These are phyloP conservation scores for Chaetomium sp. DNA, from an alignment of 2,329 filamentous ascomycete species.

Conservation along the genomic window DNA sequence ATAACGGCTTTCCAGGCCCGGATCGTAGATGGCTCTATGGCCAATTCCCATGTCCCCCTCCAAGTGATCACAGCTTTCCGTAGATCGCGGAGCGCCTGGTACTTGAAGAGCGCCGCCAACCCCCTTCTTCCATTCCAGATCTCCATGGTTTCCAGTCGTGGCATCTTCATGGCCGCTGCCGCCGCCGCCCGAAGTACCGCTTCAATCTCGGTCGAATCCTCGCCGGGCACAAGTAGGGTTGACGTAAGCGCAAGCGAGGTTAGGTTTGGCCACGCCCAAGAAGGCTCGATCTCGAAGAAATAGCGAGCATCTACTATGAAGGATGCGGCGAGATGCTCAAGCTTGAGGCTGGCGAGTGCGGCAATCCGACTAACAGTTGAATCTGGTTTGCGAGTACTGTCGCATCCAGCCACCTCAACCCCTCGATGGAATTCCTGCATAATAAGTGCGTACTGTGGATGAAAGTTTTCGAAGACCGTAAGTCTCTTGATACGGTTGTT, in stretches of 20 bases:
- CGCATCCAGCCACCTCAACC: background rate
- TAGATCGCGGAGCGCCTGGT: background rate
- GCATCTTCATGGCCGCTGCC: conserved; percentile 9
- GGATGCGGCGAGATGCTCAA: conserved; percentile 11
- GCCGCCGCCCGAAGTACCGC: conserved; percentile 5
- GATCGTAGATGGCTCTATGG: background rate
- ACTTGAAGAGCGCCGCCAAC: background rate
- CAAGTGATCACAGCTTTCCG: background rate
- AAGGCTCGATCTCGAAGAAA: conserved; percentile 4
- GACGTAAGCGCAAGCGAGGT: conserved; percentile 2
- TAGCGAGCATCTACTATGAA: conserved; percentile 1
- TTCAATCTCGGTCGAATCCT: background rate
- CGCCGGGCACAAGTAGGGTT: background rate
- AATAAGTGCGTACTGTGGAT: background rate
- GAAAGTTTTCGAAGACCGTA: conserved; percentile 9
- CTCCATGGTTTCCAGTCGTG: conserved; percentile 9
- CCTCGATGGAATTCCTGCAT: background rate
- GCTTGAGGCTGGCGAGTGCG: conserved; percentile 4
- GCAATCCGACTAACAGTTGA: background rate
- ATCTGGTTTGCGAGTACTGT: conserved; percentile 1
- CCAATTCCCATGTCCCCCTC: conserved; percentile 4
- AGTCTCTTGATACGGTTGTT: conserved; percentile 2
- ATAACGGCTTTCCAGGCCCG: conserved; percentile 9
- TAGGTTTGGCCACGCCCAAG: conserved; percentile 7
- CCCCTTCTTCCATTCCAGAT: conserved; percentile 7